Conservation (phyloP, 2,329 filamentous ascomycete species). For the Alternaria metachromatica region DNA sequence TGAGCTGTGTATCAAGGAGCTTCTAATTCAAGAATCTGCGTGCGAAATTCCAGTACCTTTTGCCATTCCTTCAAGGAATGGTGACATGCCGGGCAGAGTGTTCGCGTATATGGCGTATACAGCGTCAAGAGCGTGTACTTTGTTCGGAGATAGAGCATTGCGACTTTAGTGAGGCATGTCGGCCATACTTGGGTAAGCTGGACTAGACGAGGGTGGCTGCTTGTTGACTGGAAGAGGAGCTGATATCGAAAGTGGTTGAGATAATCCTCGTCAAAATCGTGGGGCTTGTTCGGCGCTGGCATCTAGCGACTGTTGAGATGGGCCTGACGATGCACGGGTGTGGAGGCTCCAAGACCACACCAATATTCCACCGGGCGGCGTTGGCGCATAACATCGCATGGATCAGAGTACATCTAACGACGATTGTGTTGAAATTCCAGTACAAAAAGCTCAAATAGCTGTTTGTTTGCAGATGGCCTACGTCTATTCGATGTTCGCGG, state of each 20-base stretch:
- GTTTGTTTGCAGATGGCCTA: no score
- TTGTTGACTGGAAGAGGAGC: not conserved
- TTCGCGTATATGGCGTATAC: constrained; percentile 21
- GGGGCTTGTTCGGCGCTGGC: not conserved
- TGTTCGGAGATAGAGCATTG: not conserved
- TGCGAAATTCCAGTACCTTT: not conserved
- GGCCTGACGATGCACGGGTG: not conserved
- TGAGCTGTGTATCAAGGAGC: not conserved
- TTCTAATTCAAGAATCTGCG: not conserved
- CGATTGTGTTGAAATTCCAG: fast-evolving
- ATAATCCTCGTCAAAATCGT: no score
- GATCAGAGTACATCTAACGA: not conserved
- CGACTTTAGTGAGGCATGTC: not conserved
- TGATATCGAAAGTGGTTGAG: not conserved
- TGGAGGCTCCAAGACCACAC: not conserved
- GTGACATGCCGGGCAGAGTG: not conserved
- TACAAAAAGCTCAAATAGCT: no score
- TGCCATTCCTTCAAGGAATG: not conserved
- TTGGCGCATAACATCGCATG: not conserved
- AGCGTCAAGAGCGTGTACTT: constrained; percentile 29
- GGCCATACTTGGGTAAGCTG: not conserved
- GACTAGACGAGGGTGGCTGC: not conserved
- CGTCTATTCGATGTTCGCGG: not conserved
- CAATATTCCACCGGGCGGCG: not conserved
- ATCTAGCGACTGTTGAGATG: not conserved